Base-by-base conservation (phyloP, 139 green algal species). In the Volvox africanus region DNA sequence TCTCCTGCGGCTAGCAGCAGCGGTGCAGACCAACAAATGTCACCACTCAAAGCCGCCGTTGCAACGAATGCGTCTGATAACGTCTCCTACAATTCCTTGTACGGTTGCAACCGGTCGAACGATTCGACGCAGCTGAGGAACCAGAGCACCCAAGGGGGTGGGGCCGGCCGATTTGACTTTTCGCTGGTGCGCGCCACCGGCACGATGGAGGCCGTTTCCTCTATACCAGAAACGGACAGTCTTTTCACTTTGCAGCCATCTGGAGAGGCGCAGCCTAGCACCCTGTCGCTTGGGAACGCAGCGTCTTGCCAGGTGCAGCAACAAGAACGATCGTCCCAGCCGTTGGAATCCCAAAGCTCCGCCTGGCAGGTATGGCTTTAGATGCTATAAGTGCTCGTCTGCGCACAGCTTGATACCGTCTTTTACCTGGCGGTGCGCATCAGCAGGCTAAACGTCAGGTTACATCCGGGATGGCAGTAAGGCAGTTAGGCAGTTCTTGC, bases 171-270 rank as follows among this genome's bases (percentile, higher is more conserved):
- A 21, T 30, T 32, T 11, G 32, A 33, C 71, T 79, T 16, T 30
- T 28, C 2, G 24, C 65, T 12, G 65, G 65, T 24, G 65, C 26
- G 21, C 35, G 32, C 32, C 22, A 9, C 21, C 13, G 36, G 79
- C 22, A 30, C 28, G 37, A 17, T 86, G 50, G 80, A 86, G 44
- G 55, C 1, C 28, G 28, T 21, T 16, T 17, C 33, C 22, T 82
- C 85, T 2, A 71, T 89, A 1, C 85, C 85, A 17, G 37, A 14
- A 3, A 82, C 85, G 14, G 85, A 89, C 69, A 82, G 69, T 30
- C 36, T 89, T 9, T 89, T 89, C n/a, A 82, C 85, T n/a, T 50
- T 89, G 68, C 35, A 62, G 67, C 83, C 83, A 17, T 88, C 83
- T 20, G 67, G 83, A 26, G 67, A 62, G 68, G 67, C 35, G 36